Evolutionary conservation across 148 eudicot species (phyloP).

Genomic region (Linanthus parryae): DNA sequence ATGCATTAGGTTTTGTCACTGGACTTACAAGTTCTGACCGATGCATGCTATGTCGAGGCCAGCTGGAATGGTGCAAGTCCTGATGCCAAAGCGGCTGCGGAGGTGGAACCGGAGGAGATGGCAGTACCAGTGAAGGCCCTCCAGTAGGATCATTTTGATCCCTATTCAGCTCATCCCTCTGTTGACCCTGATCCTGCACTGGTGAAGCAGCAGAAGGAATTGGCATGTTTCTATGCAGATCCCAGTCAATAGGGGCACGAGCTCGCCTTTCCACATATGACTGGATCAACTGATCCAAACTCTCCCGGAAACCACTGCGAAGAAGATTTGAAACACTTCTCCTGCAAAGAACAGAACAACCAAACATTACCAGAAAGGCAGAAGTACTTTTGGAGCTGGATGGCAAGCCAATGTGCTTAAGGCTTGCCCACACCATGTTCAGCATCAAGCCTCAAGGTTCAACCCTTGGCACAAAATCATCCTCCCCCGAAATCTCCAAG

Average conservation of each 20-base stretch:
- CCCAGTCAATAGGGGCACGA: conserved; percentile 81
- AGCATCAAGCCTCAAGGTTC: too few species aligned
- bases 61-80: conserved; percentile 65
- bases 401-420: background rate
- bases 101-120: conserved; percentile 93
- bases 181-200: conserved; percentile 48
- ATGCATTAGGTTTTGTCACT: too few species aligned
- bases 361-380: background rate
- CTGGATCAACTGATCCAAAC: conserved; percentile 87
- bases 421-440: too few species aligned
- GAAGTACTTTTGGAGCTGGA: background rate
- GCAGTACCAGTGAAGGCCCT: conserved; percentile 55
- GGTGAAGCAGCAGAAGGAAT: conserved; percentile 52
- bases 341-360: conserved; percentile 29
- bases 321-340: conserved; percentile 98
- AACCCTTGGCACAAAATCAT: too few species aligned
- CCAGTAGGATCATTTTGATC: conserved; percentile 37
- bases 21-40: conserved; percentile 81
- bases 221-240: conserved; percentile 70
- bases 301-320: conserved; percentile 94
- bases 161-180: conserved; percentile 51
- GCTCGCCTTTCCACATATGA: conserved; percentile 94
- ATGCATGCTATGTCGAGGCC: conserved; percentile 82
- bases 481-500: too few species aligned
- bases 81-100: conserved; percentile 94